Percentiles rank a stretch among this genome's conserved stretches.
phyloP scores from a whole-genome alignment of 2,329 filamentous ascomycete genomes.

The Claviceps maximensis region DNA sequence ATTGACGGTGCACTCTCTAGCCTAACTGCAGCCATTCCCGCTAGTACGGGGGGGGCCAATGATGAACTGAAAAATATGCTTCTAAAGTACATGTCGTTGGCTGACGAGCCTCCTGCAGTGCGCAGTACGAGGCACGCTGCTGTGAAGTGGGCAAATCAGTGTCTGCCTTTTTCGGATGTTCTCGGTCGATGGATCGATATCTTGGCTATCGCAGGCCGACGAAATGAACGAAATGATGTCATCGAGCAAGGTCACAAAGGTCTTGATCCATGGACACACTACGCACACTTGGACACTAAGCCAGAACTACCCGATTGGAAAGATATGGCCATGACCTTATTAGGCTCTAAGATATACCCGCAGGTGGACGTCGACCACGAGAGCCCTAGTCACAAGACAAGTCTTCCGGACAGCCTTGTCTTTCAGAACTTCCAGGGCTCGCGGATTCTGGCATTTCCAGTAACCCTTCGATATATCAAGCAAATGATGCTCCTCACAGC shows the following conservation, averaged over 20 bases:
- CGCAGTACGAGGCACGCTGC: constrained; percentile 69
- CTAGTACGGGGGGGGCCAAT: constrained; percentile 17
- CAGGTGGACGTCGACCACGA: not conserved
- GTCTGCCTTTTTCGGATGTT: constrained; percentile 66
- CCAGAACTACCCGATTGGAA: constrained; percentile 36
- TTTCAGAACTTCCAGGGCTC: constrained; percentile 36
- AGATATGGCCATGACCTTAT: constrained; percentile 36
- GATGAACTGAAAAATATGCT: constrained; percentile 39
- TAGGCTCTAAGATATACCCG: constrained; percentile 24
- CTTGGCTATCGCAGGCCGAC: constrained; percentile 56
- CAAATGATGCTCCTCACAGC: constrained; percentile 38
- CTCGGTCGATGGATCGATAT: constrained; percentile 80
- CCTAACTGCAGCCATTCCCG: constrained; percentile 37
- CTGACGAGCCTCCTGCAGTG: constrained; percentile 36
- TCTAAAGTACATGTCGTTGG: constrained; percentile 50
- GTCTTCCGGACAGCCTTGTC: constrained; percentile 7
- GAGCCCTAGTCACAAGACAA: not conserved
- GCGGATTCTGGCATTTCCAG: constrained; percentile 44
- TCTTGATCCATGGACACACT: constrained; percentile 52
- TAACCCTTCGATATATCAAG: constrained; percentile 57
- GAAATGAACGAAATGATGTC: constrained; percentile 65
- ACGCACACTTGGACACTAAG: constrained; percentile 29
- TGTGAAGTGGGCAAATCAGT: constrained; percentile 82
- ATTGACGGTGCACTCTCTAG: constrained; percentile 82
- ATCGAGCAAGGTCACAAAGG: constrained; percentile 83